Evolutionary conservation across 441 rosid genomes (phyloP).

Genomic region (Erodium chrysanthum): DNA sequence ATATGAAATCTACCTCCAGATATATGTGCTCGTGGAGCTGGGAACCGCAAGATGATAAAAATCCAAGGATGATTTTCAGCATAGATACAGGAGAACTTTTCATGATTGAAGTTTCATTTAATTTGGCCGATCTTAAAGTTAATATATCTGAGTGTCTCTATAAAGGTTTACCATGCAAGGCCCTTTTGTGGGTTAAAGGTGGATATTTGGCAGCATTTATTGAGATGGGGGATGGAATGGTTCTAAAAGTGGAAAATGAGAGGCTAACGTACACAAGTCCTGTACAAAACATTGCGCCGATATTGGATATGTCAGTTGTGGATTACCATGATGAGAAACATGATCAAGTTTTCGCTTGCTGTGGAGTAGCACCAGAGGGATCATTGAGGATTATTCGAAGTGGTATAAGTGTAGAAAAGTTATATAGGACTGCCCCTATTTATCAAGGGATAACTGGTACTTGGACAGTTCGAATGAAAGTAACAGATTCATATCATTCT

Average conservation of each 20-base stretch:
- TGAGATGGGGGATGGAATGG: constrained; percentile 91
- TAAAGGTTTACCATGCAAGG: constrained; percentile 71
- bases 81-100: constrained; percentile 80
- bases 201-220: constrained; percentile 69
- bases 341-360: constrained; percentile 89
- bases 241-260: constrained; percentile 64
- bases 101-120: constrained; percentile 57
- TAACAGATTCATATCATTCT: constrained; percentile 64
- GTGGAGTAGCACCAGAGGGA: constrained; percentile 93
- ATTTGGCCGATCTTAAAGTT: constrained; percentile 41
- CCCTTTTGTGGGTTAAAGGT: constrained; percentile 79
- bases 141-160: constrained; percentile 70
- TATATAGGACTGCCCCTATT: constrained; percentile 70
- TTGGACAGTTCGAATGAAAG: constrained; percentile 79
- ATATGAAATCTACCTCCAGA: constrained; percentile 41
- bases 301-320: constrained; percentile 78
- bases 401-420: constrained; percentile 80
- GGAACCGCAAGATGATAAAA: constrained; percentile 58
- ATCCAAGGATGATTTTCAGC: constrained; percentile 65
- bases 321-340: constrained; percentile 79
- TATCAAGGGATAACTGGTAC: constrained; percentile 92
- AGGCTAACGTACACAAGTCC: constrained; percentile 48
- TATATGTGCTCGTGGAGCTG: constrained; percentile 86
- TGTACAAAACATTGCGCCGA: constrained; percentile 82
- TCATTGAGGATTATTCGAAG: constrained; percentile 82